Base-by-base conservation (phyloP, 2,329 filamentous ascomycete genomes). In the Xenosphaeropsis pyriputrescens region DNA sequence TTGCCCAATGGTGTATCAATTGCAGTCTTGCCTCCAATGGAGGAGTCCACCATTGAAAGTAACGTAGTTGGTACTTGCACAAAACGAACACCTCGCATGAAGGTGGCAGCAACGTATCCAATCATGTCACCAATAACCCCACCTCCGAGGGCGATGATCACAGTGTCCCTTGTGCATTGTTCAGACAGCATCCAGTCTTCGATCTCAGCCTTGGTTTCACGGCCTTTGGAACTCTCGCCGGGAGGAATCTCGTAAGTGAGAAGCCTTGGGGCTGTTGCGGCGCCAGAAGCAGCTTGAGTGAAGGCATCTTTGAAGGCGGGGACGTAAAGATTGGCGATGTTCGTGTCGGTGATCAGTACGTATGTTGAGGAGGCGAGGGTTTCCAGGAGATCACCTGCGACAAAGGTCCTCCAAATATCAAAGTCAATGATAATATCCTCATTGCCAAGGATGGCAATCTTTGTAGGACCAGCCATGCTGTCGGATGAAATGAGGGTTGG, bases 61-160 rank as follows among this genome's bases (percentile, higher is more conserved):
- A 98, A 67, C 0, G 88, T 94, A 8, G 91, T 98, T 1, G 91
- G 91, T 34, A 98, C 88, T 61, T 98, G 91, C 32, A 95, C 86
- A 56, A 94, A 94, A 48, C 84, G 84, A 44, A 98, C 80, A 39
- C 91, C 91, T 48, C 91, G 80, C 91, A 98, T 98, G 63, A 96
- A 98, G 29, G 91, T 98, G 30, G 91, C 86, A 16, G 91, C 91
- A 37, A 96, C 86, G 57, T 93, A 98, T 37, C 91, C 91, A 45
- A 94, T 88, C 81, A 98, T 82, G 59, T 98, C 91, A 22, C 91
- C 91, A 59, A 98, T 95, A 43, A 98, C 91, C 41, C 91, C 91
- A 46, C 91, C 91, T 22, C 91, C 91, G 8, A 98, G 72, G 17
- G 91, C 91, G 56, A 98, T 84, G 41, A 98, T 79, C 45, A 98